Evolutionary conservation across 73 alveolate species (phyloP).

Genomic region (Diophrys appendiculata): DNA sequence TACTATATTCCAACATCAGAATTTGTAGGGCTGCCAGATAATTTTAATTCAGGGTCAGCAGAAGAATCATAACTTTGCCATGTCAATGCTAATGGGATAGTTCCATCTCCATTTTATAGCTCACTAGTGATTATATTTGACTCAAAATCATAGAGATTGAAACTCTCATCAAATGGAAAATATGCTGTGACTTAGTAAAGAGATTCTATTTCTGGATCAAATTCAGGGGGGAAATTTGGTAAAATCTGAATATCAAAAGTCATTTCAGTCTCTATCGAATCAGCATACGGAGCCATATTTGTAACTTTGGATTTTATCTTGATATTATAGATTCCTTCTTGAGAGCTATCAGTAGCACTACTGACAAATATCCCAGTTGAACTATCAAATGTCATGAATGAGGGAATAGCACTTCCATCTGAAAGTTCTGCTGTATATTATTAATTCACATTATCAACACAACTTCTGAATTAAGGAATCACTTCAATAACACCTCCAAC

Average conservation of each 20-base stretch:
- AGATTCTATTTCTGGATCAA: background rate
- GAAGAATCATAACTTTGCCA: background rate
- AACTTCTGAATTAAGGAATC: background rate
- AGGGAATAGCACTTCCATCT: background rate
- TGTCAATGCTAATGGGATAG: background rate
- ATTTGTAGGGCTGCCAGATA: background rate
- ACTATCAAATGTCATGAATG: background rate
- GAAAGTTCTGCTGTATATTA: background rate
- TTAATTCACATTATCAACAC: background rate
- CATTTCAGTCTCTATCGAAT: background rate
- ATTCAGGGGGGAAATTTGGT: background rate
- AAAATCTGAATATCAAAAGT: background rate
- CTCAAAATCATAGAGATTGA: background rate
- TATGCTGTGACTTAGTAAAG: background rate
- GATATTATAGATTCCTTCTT: background rate
- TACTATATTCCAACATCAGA: background rate
- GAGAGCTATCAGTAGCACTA: background rate
- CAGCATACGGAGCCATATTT: background rate
- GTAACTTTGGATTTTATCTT: background rate
- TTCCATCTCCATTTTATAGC: background rate
- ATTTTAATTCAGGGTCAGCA: background rate
- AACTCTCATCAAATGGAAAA: background rate
- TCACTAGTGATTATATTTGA: background rate
- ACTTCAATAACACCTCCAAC: background rate
- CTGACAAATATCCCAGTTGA: background rate